Conservation (phyloP, 2,329 filamentous ascomycete genomes). For the Xylaria hypoxylon region DNA sequence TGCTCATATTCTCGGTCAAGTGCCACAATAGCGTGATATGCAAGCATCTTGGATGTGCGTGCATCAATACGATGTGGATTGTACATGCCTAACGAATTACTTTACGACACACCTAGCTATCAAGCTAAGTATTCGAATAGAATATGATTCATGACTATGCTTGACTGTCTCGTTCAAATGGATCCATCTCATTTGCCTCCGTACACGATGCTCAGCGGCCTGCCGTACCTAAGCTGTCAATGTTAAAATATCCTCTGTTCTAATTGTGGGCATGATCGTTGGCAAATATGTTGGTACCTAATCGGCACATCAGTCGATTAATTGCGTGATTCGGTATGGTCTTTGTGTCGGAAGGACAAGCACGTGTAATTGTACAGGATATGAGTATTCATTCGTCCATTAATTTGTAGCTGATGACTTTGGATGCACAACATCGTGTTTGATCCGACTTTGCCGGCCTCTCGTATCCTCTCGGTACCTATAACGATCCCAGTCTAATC, state of each 20-base stretch:
- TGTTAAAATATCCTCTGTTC: not conserved
- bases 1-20: conserved; percentile 33
- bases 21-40: conserved; percentile 19
- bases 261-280: not conserved
- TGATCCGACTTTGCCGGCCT: conserved; percentile 20
- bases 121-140: not conserved
- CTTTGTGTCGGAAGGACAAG: conserved; percentile 1
- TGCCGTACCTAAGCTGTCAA: not conserved
- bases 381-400: not conserved
- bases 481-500: conserved; percentile 4
- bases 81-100: conserved; percentile 5
- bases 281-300: not conserved
- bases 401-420: not conserved
- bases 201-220: not conserved
- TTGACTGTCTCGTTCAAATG: not conserved
- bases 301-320: conserved; percentile 26
- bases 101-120: conserved; percentile 4
- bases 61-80: not conserved
- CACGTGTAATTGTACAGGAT: not conserved
- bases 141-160: not conserved
- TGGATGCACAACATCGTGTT: conserved; percentile 26
- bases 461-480: not conserved
- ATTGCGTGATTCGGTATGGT: conserved; percentile 22
- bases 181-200: not conserved
- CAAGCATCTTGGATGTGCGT: conserved; percentile 12